Percentiles rank a stretch among this genome's conserved stretches.
Conservation (phyloP, 140 eudicot species). For the Cichorium intybus region DNA sequence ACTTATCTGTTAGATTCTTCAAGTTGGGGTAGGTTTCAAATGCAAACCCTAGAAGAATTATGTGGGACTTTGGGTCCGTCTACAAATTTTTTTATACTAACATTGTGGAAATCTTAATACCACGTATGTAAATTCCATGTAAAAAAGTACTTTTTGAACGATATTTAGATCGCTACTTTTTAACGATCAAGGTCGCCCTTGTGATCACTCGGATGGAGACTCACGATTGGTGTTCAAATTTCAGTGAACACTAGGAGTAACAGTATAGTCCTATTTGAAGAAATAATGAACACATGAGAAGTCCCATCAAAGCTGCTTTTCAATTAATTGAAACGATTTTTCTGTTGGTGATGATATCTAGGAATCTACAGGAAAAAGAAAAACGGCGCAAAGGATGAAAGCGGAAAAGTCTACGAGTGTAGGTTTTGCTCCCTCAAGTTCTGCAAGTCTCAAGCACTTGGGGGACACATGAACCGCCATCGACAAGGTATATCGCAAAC, state of each 20-base stretch:
- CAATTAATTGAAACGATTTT: slow-evolving; percentile 14
- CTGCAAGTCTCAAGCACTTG: slow-evolving; percentile 98
- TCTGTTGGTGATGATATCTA: slow-evolving; percentile 16
- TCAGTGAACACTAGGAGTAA: slow-evolving; percentile 27
- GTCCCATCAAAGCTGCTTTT: slow-evolving; percentile 43
- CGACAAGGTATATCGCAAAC: slow-evolving; percentile 65
- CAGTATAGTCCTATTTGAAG: neutral
- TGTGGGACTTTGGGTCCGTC: neutral
- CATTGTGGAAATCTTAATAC: neutral
- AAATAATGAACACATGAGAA: slow-evolving; percentile 24
- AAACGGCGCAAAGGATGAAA: slow-evolving; percentile 68
- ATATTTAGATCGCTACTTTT: neutral
- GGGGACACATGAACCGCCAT: slow-evolving; percentile 99
- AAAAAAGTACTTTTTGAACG: slow-evolving; percentile 6
- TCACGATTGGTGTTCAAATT: slow-evolving; percentile 23
- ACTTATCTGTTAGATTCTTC: neutral
- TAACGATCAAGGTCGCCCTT: neutral
- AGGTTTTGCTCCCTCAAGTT: slow-evolving; percentile 98
- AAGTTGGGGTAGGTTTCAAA: slow-evolving; percentile 5
- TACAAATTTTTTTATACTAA: no score
- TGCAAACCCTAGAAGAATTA: slow-evolving; percentile 26
- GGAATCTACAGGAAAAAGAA: slow-evolving; percentile 70
- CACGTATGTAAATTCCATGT: neutral
- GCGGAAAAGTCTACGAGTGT: slow-evolving; percentile 87
- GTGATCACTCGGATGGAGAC: neutral